phyloP scores from a whole-genome alignment of 495 filamentous ascomycete genomes.

The Glarea lozoyensis region DNA sequence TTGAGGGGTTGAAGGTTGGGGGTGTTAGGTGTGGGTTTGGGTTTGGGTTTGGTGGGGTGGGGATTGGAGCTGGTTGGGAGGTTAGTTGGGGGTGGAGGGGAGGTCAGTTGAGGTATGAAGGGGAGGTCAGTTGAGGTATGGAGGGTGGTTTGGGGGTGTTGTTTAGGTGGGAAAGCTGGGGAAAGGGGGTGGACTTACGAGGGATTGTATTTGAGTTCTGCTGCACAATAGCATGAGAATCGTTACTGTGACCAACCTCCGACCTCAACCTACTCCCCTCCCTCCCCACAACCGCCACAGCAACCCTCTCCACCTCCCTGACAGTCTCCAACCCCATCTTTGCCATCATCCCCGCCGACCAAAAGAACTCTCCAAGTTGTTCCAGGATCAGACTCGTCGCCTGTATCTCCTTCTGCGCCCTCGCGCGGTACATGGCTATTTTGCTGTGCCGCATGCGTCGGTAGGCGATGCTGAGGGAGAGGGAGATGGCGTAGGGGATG shows the following conservation, averaged over 20 bases:
- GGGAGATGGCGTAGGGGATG: conserved; percentile 56
- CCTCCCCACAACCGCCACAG: conserved; percentile 23
- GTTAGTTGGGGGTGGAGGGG: background rate
- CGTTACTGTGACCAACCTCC: conserved; percentile 7
- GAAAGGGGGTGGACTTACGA: conserved; percentile 1
- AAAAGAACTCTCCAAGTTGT: conserved; percentile 47
- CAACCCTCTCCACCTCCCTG: conserved; percentile 30
- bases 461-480: conserved; percentile 63
- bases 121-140: background rate
- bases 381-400: conserved; percentile 48
- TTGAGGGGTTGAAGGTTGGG: conserved; percentile 21
- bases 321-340: conserved; percentile 38
- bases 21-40: background rate
- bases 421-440: conserved; percentile 50
- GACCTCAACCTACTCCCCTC: conserved; percentile 6
- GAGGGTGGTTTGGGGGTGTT: background rate
- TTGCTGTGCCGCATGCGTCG: conserved; percentile 60
- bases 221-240: background rate
- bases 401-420: conserved; percentile 52
- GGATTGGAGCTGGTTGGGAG: too few relatives aligned
- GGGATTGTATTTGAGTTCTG: background rate
- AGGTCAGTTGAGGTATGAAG: background rate
- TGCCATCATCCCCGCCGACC: conserved; percentile 53
- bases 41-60: too few relatives aligned
- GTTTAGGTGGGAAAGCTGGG: too few relatives aligned